Conservation (phyloP, 352 stramenopile genomes). For the Phytophthora meadii region DNA sequence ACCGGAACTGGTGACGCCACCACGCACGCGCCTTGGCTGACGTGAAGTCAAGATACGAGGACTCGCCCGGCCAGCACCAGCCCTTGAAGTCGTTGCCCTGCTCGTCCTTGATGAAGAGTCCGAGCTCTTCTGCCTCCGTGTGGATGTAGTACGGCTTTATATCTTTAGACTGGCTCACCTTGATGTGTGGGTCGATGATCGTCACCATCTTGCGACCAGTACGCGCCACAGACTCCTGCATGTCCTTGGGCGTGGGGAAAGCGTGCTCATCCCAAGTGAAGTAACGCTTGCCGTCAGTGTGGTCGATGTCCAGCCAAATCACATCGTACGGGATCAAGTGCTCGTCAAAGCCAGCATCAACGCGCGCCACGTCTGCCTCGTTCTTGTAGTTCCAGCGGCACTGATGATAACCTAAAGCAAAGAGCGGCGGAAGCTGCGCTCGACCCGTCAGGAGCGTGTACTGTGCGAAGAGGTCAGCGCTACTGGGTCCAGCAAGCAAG, state of each 20-base stretch:
- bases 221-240: slow-evolving; percentile 93
- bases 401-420: slow-evolving; percentile 98
- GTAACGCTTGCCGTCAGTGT: slow-evolving; percentile 98
- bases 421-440: slow-evolving; percentile 94
- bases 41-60: slow-evolving; percentile 99
- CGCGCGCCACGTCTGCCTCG: slow-evolving; percentile 94
- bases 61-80: slow-evolving; percentile 99
- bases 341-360: slow-evolving; percentile 94
- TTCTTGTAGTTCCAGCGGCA: slow-evolving; percentile 99
- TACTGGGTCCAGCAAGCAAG: slow-evolving; percentile 91
- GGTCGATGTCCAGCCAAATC: slow-evolving; percentile 99
- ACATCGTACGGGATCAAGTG: slow-evolving; percentile 99
- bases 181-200: slow-evolving; percentile 99
- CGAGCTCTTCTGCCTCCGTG: slow-evolving; percentile 78
- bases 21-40: slow-evolving; percentile 92
- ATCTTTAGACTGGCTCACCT: slow-evolving; percentile 90
- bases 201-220: slow-evolving; percentile 98
- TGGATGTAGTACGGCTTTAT: slow-evolving; percentile 91
- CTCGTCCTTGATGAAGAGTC: slow-evolving; percentile 97
- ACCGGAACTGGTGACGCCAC: slow-evolving; percentile 97
- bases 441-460: slow-evolving; percentile 95
- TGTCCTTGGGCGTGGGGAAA: slow-evolving; percentile 95
- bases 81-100: slow-evolving; percentile 97
- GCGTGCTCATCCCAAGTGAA: slow-evolving; percentile 97
- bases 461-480: slow-evolving; percentile 87